Base-by-base conservation (phyloP, 345 rosid genomes). In the Erodium maritimum region DNA sequence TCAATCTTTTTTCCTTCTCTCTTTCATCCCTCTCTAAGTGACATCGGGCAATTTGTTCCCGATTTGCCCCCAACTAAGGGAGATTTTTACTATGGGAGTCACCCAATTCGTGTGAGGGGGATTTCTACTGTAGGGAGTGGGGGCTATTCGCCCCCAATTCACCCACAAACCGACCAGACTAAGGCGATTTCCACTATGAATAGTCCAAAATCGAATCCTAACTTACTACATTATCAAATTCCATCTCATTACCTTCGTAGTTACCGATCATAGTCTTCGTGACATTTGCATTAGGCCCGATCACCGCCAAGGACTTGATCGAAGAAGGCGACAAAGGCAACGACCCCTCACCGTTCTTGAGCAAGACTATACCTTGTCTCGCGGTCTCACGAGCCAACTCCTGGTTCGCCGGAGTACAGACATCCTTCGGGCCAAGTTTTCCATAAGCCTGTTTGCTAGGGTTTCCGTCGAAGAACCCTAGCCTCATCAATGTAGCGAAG, bases 231-330 rank as follows among this genome's bases (percentile, higher is more conserved):
- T n/a, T n/a, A n/a, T n/a, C n/a, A n/a, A n/a, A 13, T 13, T 5
- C 23, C 4, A n/a, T 23, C 17, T 55, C 11, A 14, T 9, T 50
- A 82, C 95, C 98, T 79, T 77, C 95, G 24, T 89, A 93, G 81
- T 93, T 93, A 51, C 99, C 99, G 17, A 93, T 89, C 99, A 93
- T 93, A 42, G 94, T 85, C 53, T 83, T 81, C 0, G 99, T 89
- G 71, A 79, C 96, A 63, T 93, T 80, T n/a, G 89, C 91, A 50
- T 93, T 86, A 0, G 99, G 96, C 56, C 99, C 99, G 23, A 93
- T 87, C 21, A 93, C 94, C 0, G 99, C 96, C 52, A 93, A 56
- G 19, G 75, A 70, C 67, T 80, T 85, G 21, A 79, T 76, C 33
- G 81, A 48, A 29, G 65, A 51, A 11, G 86, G 80, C 60, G 87